Conservation (phyloP, 176 grass and related monocot species). For the Elymus sibiricus region DNA sequence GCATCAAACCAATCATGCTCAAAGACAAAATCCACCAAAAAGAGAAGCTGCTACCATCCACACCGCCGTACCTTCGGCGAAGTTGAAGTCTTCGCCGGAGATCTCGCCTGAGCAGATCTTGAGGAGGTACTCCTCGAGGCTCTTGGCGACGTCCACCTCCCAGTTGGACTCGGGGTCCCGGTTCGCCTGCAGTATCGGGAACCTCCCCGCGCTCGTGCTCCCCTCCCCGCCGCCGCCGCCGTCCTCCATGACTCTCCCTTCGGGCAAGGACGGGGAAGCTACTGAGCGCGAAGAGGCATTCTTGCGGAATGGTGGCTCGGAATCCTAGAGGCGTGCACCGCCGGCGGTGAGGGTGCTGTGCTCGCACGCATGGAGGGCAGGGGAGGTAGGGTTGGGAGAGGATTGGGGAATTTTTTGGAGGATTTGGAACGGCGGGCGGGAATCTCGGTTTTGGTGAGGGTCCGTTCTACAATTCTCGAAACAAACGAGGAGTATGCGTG, state of each 20-base stretch:
- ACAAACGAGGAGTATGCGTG: too few species aligned
- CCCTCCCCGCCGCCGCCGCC: constrained; percentile 26
- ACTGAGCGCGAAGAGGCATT: constrained; percentile 8
- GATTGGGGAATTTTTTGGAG: constrained; percentile 40
- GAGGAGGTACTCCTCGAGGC: constrained; percentile 85
- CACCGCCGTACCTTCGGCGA: constrained; percentile 69
- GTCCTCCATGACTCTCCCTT: constrained; percentile 24
- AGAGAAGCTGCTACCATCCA: too few species aligned
- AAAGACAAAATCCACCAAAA: not conserved
- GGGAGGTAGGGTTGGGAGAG: constrained; percentile 24
- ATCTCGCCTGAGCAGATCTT: constrained; percentile 87
- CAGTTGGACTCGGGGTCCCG: constrained; percentile 77
- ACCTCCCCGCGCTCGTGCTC: constrained; percentile 21
- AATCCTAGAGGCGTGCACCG: constrained; percentile 15
- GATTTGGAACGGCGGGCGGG: constrained; percentile 9
- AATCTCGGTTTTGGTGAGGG: constrained; percentile 15
- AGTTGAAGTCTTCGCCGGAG: constrained; percentile 66
- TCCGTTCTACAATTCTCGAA: too few species aligned
- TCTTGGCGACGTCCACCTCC: constrained; percentile 87
- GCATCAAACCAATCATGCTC: too few species aligned
- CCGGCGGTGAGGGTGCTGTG: not conserved
- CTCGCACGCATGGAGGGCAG: not conserved
- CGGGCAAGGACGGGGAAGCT: not conserved
- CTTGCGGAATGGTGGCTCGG: not conserved
- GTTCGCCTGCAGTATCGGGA: constrained; percentile 61